Percentiles rank a stretch among this genome's conserved stretches.
Evolutionary conservation across 2,329 filamentous ascomycete species (phyloP).

Genomic region (Hypoxylon sp.): DNA sequence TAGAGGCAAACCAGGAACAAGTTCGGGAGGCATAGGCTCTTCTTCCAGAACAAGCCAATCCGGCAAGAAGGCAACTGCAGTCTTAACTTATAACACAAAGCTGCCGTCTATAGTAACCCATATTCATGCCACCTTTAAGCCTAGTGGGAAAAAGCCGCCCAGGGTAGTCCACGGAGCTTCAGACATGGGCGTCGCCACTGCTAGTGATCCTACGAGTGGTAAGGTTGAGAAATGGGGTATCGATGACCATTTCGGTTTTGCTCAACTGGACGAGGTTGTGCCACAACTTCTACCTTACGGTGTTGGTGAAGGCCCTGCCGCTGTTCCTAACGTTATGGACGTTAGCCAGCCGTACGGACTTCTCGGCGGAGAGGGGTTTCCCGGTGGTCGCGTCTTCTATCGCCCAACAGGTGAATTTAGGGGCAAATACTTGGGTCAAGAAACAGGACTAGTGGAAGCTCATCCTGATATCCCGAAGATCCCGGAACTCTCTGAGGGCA

Average conservation of each 20-base stretch:
- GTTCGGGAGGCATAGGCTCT: slow-evolving; percentile 66
- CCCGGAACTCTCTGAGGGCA: slow-evolving; percentile 76
- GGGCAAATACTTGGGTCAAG: slow-evolving; percentile 79
- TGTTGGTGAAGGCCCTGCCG: slow-evolving; percentile 82
- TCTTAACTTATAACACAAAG: slow-evolving; percentile 88
- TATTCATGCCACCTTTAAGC: slow-evolving; percentile 80
- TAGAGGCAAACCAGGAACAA: slow-evolving; percentile 82
- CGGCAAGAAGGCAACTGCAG: slow-evolving; percentile 77
- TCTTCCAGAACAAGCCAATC: slow-evolving; percentile 65
- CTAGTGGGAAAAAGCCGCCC: slow-evolving; percentile 79
- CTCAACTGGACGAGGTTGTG: slow-evolving; percentile 83
- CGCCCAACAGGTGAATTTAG: slow-evolving; percentile 80
- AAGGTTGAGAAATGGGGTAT: slow-evolving; percentile 88
- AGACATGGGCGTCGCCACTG: slow-evolving; percentile 82
- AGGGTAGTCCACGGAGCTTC: slow-evolving; percentile 87
- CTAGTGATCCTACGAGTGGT: slow-evolving; percentile 82
- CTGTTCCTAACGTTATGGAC: slow-evolving; percentile 89
- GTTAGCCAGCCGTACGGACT: slow-evolving; percentile 88
- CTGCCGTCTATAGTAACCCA: slow-evolving; percentile 84
- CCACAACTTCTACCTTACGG: slow-evolving; percentile 83
- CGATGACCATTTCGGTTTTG: slow-evolving; percentile 79
- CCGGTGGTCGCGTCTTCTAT: slow-evolving; percentile 85
- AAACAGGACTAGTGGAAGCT: slow-evolving; percentile 72
- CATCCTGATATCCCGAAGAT: slow-evolving; percentile 83
- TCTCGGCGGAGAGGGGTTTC: slow-evolving; percentile 87